Evolutionary conservation across 1,284 basidiomycete genomes (phyloP).

Genomic region (Wallemia hederae): DNA sequence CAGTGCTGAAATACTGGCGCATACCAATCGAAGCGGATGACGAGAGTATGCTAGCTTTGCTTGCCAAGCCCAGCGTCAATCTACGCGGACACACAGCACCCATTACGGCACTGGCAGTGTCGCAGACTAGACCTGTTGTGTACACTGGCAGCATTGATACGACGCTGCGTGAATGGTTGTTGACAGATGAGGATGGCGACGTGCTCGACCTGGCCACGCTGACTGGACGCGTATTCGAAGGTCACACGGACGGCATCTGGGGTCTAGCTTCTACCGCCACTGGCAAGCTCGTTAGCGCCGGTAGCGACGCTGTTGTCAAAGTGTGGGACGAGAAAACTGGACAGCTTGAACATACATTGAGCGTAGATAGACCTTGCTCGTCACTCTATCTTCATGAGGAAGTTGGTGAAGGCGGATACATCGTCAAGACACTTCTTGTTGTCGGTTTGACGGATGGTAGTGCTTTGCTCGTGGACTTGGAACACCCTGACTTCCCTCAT

Average conservation of each 20-base stretch:
- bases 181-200: conserved; percentile 31
- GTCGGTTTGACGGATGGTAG: conserved; percentile 37
- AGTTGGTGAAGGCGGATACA: conserved; percentile 21
- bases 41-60: background rate
- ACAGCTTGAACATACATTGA: conserved; percentile 9
- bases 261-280: conserved; percentile 26
- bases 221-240: conserved; percentile 48
- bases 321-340: conserved; percentile 29
- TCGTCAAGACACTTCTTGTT: conserved; percentile 4
- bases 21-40: conserved; percentile 16
- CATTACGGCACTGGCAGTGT: conserved; percentile 68
- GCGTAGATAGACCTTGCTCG: conserved; percentile 25
- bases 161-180: conserved; percentile 65
- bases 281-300: conserved; percentile 18
- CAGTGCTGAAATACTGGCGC: conserved; percentile 84
- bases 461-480: conserved; percentile 35
- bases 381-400: conserved; percentile 25
- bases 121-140: conserved; percentile 39
- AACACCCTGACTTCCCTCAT: conserved; percentile 16
- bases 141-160: conserved; percentile 83
- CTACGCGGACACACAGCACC: conserved; percentile 54
- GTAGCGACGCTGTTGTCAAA: conserved; percentile 14
- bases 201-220: conserved; percentile 22
- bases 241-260: conserved; percentile 86
- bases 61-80: background rate